These are phyloP conservation scores for Metschnikowia bowlesiae DNA, from an alignment of 805 yeast species.

Conservation along the genomic window DNA sequence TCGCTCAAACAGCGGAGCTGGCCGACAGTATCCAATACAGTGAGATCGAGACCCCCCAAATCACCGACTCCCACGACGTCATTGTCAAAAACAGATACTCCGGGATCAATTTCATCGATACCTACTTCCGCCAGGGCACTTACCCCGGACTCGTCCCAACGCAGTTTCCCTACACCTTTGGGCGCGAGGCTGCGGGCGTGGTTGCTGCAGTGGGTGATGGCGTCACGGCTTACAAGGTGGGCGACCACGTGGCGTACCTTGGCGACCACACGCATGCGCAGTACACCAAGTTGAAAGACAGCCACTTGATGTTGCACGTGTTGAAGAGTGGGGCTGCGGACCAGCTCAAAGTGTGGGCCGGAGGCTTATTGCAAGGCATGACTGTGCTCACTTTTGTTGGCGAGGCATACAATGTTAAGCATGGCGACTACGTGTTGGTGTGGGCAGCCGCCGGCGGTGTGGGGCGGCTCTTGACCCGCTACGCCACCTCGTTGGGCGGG, in stretches of 20 bases:
- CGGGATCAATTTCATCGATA: slow-evolving; percentile 81
- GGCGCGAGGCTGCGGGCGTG: slow-evolving; percentile 70
- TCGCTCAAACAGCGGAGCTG: slow-evolving; percentile 51
- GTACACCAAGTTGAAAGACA: slow-evolving; percentile 49
- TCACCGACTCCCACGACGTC: slow-evolving; percentile 49
- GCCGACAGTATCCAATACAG: slow-evolving; percentile 56
- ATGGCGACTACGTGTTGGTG: slow-evolving; percentile 68
- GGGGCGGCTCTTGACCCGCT: slow-evolving; percentile 67
- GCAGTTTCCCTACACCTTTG: slow-evolving; percentile 57
- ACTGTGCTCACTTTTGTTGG: slow-evolving; percentile 71
- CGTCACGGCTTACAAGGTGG: slow-evolving; percentile 53
- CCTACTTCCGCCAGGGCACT: slow-evolving; percentile 75
- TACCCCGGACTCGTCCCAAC: slow-evolving; percentile 43
- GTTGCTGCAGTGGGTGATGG: slow-evolving; percentile 60
- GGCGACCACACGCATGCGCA: slow-evolving; percentile 61
- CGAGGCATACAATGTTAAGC: slow-evolving; percentile 62
- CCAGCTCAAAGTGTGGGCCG: slow-evolving; percentile 52
- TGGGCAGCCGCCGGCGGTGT: slow-evolving; percentile 98
- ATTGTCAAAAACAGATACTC: slow-evolving; percentile 69
- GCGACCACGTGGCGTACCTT: slow-evolving; percentile 66
- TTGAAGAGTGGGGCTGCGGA: slow-evolving; percentile 45
- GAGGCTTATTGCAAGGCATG: slow-evolving; percentile 63
- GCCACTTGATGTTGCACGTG: slow-evolving; percentile 16
- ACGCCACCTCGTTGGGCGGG: slow-evolving; percentile 62
- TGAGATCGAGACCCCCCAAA: slow-evolving; percentile 57